Evolutionary conservation across 2,329 filamentous ascomycete genomes (phyloP).

Genomic region (Ascochyta viciae-villosae): DNA sequence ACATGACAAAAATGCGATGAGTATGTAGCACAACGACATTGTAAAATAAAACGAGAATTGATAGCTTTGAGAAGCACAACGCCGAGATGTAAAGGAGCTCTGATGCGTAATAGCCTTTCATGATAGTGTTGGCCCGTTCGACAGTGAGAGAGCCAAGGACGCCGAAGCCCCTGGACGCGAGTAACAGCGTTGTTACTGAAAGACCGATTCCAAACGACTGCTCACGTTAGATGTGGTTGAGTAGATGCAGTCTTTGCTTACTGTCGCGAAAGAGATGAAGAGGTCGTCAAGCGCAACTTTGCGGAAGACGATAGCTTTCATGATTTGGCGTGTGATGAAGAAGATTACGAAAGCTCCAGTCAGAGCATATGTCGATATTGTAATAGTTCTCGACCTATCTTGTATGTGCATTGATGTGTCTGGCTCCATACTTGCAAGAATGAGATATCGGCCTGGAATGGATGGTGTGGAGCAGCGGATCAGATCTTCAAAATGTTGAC

Average conservation of each 20-base stretch:
- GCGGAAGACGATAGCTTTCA: slow-evolving; percentile 35
- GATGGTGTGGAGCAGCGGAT: too few relatives aligned
- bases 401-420: neutral
- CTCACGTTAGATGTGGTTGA: slow-evolving; percentile 11
- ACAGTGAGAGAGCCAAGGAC: slow-evolving; percentile 21
- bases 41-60: slow-evolving; percentile 38
- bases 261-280: slow-evolving; percentile 41
- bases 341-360: slow-evolving; percentile 30
- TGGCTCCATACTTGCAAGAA: neutral
- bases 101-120: slow-evolving; percentile 43
- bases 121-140: slow-evolving; percentile 29
- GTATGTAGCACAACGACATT: slow-evolving; percentile 27
- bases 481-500: too few relatives aligned
- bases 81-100: slow-evolving; percentile 44
- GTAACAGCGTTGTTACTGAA: slow-evolving; percentile 33
- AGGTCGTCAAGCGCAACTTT: slow-evolving; percentile 38
- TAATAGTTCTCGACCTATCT: slow-evolving; percentile 32
- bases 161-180: slow-evolving; percentile 38
- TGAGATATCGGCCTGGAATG: too few relatives aligned
- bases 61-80: slow-evolving; percentile 42
- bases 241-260: slow-evolving; percentile 15
- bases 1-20: slow-evolving; percentile 29
- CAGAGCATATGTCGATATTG: slow-evolving; percentile 36
- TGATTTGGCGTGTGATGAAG: slow-evolving; percentile 35
- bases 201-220: slow-evolving; percentile 38